Base-by-base conservation (phyloP, 139 green algal genomes). In the Spirogloea muscicola region DNA sequence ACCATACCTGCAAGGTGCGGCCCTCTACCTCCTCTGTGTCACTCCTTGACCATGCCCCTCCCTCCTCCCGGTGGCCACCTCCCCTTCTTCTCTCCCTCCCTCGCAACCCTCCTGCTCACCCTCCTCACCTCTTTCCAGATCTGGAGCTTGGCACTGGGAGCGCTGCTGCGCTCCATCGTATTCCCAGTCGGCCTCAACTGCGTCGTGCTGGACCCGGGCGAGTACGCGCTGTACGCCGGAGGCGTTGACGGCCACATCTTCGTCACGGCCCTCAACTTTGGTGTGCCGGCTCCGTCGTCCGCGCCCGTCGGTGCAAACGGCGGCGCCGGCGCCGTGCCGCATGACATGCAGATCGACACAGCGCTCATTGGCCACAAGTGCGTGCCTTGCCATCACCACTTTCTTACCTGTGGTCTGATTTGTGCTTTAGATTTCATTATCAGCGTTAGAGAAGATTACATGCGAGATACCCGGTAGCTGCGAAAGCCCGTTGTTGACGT, bases 171-270 rank as follows among this genome's bases (percentile, higher is more conserved):
- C 6, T 82, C 44, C 5, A 62, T 91, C 1, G 58, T 49, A 4
- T 82, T 96, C 25, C 90, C 90, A 10, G 72, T 76, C 2, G 68
- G 87, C 13, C 43, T 92, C 5, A 85, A 77, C 4, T 77, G 48
- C 55, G 51, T 90, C 5, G 67, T 73, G 1, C 40, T 95, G 36
- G 89, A 95, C 39, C 72, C 82, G 0, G 86, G 84, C 6, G 89
- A 96, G 80, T 85, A 91, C 29, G 58, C 80, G 1, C n/a, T 95
- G 41, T 95, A 90, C 49, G 87, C 84, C 5, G 93, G 90, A 3
- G 80, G 86, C 29, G 66, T 37, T 2, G 87, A 93, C n/a, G 93
- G 93, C 29, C 51, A 49, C 13, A 87, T 97, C 18, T 96, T 88
- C 68, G 86, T 92, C 21, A 86, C 87, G 0, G 46, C 79, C 1